These are phyloP conservation scores for Cercophora scortea DNA, from an alignment of 495 filamentous ascomycete genomes.

Conservation along the genomic window DNA sequence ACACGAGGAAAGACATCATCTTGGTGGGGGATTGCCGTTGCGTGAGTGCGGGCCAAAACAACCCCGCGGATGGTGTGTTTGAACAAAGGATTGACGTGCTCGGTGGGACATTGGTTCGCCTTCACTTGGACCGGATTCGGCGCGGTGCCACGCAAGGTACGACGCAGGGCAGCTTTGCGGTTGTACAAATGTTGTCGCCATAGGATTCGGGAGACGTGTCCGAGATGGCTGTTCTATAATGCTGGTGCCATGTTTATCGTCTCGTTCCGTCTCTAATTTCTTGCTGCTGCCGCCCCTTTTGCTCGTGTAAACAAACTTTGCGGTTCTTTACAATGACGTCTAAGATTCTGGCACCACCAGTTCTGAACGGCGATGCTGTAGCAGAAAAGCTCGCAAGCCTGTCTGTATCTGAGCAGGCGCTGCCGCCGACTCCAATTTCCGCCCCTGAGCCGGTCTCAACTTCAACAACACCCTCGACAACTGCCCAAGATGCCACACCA, in stretches of 20 bases:
- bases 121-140: neutral
- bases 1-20: neutral
- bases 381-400: slow-evolving; percentile 4
- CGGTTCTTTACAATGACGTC: neutral
- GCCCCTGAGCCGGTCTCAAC: neutral
- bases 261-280: neutral
- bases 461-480: neutral
- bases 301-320: slow-evolving; percentile 2
- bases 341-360: neutral
- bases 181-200: neutral
- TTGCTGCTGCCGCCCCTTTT: neutral
- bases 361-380: too few relatives aligned
- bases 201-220: too few relatives aligned
- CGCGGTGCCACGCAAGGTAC: neutral
- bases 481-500: too few relatives aligned
- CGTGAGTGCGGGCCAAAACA: neutral
- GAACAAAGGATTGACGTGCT: neutral
- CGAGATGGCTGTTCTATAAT: too few relatives aligned
- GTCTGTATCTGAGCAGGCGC: neutral
- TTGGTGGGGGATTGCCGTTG: neutral
- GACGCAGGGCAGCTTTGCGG: neutral
- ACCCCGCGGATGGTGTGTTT: neutral
- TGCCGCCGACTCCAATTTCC: neutral
- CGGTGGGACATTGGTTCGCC: neutral
- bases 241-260: neutral